Conservation (phyloP, 1,139 yeast species). For the Kurtzmaniella quercitrusa region DNA sequence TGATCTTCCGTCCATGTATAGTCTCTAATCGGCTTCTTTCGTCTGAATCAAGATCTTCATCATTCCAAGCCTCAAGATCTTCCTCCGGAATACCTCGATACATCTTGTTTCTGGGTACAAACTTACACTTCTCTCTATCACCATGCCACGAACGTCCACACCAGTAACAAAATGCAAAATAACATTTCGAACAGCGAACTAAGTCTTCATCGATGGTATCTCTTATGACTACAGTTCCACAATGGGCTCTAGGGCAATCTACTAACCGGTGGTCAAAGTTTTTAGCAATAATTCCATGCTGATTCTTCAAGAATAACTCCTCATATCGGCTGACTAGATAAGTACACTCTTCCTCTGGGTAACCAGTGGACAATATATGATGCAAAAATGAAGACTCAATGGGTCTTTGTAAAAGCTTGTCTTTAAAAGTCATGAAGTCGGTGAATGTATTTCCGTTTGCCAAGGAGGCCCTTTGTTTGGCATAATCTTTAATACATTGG, state of each 20-base stretch:
- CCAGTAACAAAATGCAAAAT: conserved; percentile 54
- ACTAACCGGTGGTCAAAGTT: conserved; percentile 48
- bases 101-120: conserved; percentile 18
- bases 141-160: conserved; percentile 72
- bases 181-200: conserved; percentile 50
- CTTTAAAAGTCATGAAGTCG: conserved; percentile 22
- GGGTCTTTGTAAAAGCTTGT: conserved; percentile 32
- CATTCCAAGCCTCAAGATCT: conserved; percentile 37
- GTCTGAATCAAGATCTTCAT: conserved; percentile 20
- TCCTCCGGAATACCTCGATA: conserved; percentile 39
- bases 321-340: conserved; percentile 35
- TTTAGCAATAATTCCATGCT: conserved; percentile 41
- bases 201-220: conserved; percentile 48
- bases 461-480: conserved; percentile 10
- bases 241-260: conserved; percentile 46
- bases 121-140: conserved; percentile 42
- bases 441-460: conserved; percentile 14
- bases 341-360: conserved; percentile 8
- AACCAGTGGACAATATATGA: conserved; percentile 18
- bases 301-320: conserved; percentile 31
- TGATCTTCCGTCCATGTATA: conserved; percentile 45
- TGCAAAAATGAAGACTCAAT: conserved; percentile 28
- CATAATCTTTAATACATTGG: conserved; percentile 33
- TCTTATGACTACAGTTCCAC: conserved; percentile 44
- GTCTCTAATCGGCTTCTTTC: conserved; percentile 36